These are phyloP conservation scores for Fusarium lateritium DNA, from an alignment of 2,329 filamentous ascomycete species.

Conservation along the genomic window DNA sequence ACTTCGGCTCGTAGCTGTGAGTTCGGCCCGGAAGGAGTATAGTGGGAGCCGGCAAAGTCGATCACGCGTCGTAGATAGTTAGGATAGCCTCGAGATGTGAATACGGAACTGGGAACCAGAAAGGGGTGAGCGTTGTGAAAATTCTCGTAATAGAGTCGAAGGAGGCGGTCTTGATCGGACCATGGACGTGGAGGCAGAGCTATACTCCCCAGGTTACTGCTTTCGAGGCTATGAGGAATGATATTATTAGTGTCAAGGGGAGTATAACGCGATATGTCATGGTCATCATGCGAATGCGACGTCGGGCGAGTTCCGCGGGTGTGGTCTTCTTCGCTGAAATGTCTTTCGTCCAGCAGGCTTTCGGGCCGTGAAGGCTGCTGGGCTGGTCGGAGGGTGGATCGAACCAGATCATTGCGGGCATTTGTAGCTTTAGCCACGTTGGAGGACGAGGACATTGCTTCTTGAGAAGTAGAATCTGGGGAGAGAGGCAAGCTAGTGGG, in stretches of 20 bases:
- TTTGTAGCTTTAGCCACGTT: background rate
- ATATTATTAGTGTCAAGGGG: conserved; percentile 8
- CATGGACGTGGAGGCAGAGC: background rate
- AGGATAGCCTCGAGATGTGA: conserved; percentile 30
- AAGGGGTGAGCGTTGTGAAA: conserved; percentile 44
- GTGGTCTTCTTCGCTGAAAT: conserved; percentile 5
- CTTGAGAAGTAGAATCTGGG: conserved; percentile 9
- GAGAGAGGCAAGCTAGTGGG: conserved; percentile 16
- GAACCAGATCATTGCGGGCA: background rate
- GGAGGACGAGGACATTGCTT: background rate
- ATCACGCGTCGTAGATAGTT: conserved; percentile 35
- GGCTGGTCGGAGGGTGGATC: background rate
- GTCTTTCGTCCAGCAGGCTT: background rate
- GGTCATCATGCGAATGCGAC: background rate
- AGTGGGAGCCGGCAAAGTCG: conserved; percentile 43
- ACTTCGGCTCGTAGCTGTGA: conserved; percentile 23
- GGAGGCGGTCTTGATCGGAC: conserved; percentile 36
- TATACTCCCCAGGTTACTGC: background rate
- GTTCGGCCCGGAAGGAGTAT: conserved; percentile 18
- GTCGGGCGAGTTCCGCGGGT: background rate
- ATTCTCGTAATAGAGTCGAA: conserved; percentile 43
- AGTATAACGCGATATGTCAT: conserved; percentile 20
- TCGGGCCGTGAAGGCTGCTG: background rate
- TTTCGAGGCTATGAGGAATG: conserved; percentile 10
- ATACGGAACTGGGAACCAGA: conserved; percentile 32